Base-by-base conservation (phyloP, 306 rosid genomes). In the Vachellia pachyceras region DNA sequence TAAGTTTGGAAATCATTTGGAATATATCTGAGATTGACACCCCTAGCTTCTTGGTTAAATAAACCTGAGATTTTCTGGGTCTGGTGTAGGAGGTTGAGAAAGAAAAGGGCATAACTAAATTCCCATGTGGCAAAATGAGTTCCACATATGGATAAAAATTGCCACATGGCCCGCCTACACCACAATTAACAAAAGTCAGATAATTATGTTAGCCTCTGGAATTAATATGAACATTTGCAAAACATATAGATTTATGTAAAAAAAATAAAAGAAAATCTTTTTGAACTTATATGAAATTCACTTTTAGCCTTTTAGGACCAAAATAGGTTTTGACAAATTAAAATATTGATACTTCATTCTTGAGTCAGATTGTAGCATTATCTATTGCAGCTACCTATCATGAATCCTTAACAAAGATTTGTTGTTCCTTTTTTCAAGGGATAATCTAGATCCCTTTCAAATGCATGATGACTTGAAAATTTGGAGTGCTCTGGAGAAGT, bases 391-490 rank as follows among this genome's bases (percentile, higher is more conserved):
- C 80, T 37, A 45, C 68, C 45, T 79, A 49, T 29, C 33, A 70
- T 74, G 17, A 69, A 44, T 65, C 6, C 61, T 18, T 5, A 58
- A 64, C 33, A 6, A 69, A 36, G 18, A 63, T 60, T 37, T 35
- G 69, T 72, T 69, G 39, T 22, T 69, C 54, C 10, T 70, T 42
- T 45, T 67, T 14, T 54, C 45, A 71, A 95, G 99, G 92, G 91
- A 93, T 69, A 95, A 95, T 89, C 87, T 95, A 20, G 99, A 95
- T 84, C 99, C 99, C 8, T 87, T 92, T 66, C 84, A 79, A 79
- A 36, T 67, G 83, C 79, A 83, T 80, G 92, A 89, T 40, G 97
- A 95, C 85, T 81, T 54, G 1, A 86, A 83, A 77, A 95, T 95
- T 84, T 95, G 95, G 97, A 86, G 85, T 82, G 90, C 89, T 75